Evolutionary conservation across 805 yeast genomes (phyloP), one percentile per base, ranked within the genome.

Genomic region (Zygosaccharomyces kombuchaensis): DNA sequence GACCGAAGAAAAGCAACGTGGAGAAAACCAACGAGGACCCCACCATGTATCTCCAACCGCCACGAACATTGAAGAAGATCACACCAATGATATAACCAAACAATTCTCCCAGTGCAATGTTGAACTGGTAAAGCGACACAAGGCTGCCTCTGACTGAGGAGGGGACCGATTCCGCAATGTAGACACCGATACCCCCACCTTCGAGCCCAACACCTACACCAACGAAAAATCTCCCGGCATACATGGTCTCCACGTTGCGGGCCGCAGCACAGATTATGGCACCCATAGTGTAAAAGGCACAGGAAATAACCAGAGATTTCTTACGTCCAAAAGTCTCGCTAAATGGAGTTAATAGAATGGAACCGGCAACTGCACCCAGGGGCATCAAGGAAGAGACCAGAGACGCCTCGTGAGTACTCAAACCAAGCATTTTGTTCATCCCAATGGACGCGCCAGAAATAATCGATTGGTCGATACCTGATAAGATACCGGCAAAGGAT

Each of bases 131-230:
- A 61, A 80, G 57, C 2, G 85, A 78, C 17, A 80, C 85, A 39
- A 81, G 62, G 48, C 72, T 74, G 54, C 86, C 86, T 52, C 86
- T 71, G 22, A 75, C 71, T n/a, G 59, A 59, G 1, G 82, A 72
- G 8, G 84, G 84, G 23, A 76, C 79, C 44, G 77, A 74, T 57
- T 81, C 86, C 21, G 82, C 72, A 43, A 80, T 76, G 57, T 80
- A 81, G 44, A 78, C 74, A 55, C 81, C 81, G 52, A 81, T 81
- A 56, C 78, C 73, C 37, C 82, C 83, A 58, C 83, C 81, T 62
- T 80, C 85, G 37, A 80, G 71, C 49, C 87, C 87, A 44, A 81
- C 76, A 55, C 85, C 86, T 31, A 78, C 62, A 48, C 87, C 87
- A 30, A 81, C 66, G 44, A 80, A 57, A 53, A 80, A 75, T 56